These are phyloP conservation scores for Hevea brasiliensis DNA, from an alignment of 345 rosid genomes.

Conservation along the genomic window DNA sequence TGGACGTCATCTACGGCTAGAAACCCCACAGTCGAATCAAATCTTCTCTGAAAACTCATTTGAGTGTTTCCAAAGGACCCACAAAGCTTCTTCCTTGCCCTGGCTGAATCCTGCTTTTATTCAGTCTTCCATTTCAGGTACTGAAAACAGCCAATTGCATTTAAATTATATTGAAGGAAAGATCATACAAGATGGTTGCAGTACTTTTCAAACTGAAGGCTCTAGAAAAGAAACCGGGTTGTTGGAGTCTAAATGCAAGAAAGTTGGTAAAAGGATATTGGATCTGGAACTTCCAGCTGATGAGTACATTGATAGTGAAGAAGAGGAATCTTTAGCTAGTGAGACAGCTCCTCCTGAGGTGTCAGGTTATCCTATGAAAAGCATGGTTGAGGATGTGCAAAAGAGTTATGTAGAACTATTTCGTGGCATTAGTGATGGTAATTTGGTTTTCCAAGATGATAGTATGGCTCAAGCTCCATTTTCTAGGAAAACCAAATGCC, in stretches of 20 bases:
- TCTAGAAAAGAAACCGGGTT: slow-evolving; percentile 17
- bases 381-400: slow-evolving; percentile 19
- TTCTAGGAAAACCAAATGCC: slow-evolving; percentile 19
- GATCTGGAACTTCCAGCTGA: slow-evolving; percentile 57
- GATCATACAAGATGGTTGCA: not conserved
- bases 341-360: slow-evolving; percentile 19
- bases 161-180: slow-evolving; percentile 17
- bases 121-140: slow-evolving; percentile 30
- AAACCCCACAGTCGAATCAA: slow-evolving; percentile 25
- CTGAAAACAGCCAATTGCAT: slow-evolving; percentile 17
- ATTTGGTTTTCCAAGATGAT: slow-evolving; percentile 11
- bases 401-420: slow-evolving; percentile 15
- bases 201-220: slow-evolving; percentile 14
- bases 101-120: slow-evolving; percentile 24
- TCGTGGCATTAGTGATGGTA: not conserved
- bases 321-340: slow-evolving; percentile 25
- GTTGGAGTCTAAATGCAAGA: slow-evolving; percentile 30
- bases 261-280: slow-evolving; percentile 45
- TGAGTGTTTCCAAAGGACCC: slow-evolving; percentile 14
- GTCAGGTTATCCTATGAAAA: slow-evolving; percentile 20
- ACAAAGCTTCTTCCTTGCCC: slow-evolving; percentile 14
- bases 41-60: slow-evolving; percentile 12
- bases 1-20: slow-evolving; percentile 21
- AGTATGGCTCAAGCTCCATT: not conserved
- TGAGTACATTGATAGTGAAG: slow-evolving; percentile 37